Evolutionary conservation across 2,329 filamentous ascomycete species (phyloP), one percentile per base, ranked within the genome.

Genomic region (Tolypocladium ovalisporum): DNA sequence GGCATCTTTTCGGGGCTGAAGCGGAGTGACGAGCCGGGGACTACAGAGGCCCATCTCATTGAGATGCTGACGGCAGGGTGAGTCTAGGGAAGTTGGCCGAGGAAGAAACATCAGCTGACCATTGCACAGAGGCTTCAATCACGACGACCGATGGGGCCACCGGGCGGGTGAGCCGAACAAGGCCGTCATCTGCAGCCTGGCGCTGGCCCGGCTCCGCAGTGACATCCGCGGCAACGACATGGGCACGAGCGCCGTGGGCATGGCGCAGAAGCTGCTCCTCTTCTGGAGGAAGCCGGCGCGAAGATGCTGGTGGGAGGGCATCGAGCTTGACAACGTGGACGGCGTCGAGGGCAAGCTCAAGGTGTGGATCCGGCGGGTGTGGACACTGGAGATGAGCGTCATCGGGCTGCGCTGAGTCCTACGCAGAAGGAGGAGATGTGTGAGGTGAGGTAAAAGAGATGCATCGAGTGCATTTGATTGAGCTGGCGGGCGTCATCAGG

Each of bases 31-130:
- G 94, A 99, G 74, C 87, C 89, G 22, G 94, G 94, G 24, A 97
- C 93, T 22, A 99, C 94, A 0, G 94, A 99, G 74, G 94, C 96
- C 64, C 94, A 99, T 77, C 79, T 99, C 42, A 99, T 99, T 67
- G 94, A 99, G 77, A 99, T 99, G 94, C 75, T 99, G 73, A 99
- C 94, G 56, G 94, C 94, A 69, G 94, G 93, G 93, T 97, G 79
- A 75, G 87, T 77, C 34, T 52, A 2, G 36, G 27, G 5, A 3
- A 27, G 4, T 17, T 5, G 3, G 24, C 7, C 3, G 10, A 9
- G 4, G 37, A 13, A 0, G 4, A 10, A 4, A 51, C 39, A 8
- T 15, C 4, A 35, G 36, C 56, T 59, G n/a, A 61, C 34, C 9
- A 5, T 9, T 13, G 42, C 1, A 40, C 64, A 97, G 94, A 64